A percentile compares a stretch with the other conserved stretches of the same genome.
Conservation (phyloP, 345 rosid species). For the Populus euphratica region DNA sequence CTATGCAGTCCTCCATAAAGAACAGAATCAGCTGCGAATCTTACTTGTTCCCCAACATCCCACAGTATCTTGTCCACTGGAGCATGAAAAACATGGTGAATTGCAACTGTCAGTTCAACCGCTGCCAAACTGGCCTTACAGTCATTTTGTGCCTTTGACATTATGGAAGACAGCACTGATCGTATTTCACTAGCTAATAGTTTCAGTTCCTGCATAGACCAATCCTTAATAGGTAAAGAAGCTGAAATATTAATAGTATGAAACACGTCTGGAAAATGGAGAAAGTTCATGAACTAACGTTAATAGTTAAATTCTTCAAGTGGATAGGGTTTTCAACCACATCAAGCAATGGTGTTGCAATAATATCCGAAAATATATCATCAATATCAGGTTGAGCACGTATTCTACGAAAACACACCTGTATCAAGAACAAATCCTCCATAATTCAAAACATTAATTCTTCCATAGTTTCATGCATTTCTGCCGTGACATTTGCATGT, state of each 20-base stretch:
- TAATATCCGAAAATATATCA: conserved; percentile 61
- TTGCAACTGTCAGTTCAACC: conserved; percentile 75
- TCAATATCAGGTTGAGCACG: conserved; percentile 61
- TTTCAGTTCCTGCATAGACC: conserved; percentile 62
- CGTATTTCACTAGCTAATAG: conserved; percentile 69
- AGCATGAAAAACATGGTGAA: conserved; percentile 81
- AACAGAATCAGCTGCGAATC: background rate
- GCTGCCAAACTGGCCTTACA: conserved; percentile 68
- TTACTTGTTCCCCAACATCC: conserved; percentile 88
- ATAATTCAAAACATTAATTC: background rate
- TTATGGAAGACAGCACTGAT: conserved; percentile 46
- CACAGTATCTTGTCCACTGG: conserved; percentile 83
- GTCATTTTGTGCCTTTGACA: conserved; percentile 44
- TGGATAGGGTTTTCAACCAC: conserved; percentile 70
- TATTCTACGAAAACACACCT: conserved; percentile 43
- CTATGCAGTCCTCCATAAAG: background rate
- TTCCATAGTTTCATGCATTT: background rate
- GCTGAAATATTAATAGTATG: background rate
- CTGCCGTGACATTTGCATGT: background rate
- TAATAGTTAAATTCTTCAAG: conserved; percentile 60
- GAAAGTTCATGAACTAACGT: conserved; percentile 43
- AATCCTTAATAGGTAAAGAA: conserved; percentile 7
- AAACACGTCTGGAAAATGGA: conserved; percentile 4
- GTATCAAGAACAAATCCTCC: conserved; percentile 15
- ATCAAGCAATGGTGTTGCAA: conserved; percentile 72